A percentile compares a stretch with the other conserved stretches of the same genome.
Conservation (phyloP, 345 rosid genomes). For the Brassica juncea region DNA sequence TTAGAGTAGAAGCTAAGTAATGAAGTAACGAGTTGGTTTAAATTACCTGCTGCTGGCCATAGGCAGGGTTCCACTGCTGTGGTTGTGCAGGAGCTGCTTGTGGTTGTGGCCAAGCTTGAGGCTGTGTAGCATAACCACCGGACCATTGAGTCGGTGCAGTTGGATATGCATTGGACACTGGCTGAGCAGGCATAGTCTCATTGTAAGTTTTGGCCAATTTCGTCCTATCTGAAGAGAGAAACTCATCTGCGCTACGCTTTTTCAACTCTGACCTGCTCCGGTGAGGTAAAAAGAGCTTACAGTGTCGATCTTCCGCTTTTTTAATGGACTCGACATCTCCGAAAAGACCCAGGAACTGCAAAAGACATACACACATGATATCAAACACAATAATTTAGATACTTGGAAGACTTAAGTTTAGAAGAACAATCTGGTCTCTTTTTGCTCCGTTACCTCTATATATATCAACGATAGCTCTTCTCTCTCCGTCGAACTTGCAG, state of each 20-base stretch:
- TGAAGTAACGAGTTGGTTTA: not conserved
- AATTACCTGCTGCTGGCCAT: constrained; percentile 66
- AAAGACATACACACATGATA: constrained; percentile 13
- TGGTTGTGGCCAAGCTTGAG: constrained; percentile 85
- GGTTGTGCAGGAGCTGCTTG: constrained; percentile 68
- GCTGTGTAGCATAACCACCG: constrained; percentile 72
- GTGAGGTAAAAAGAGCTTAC: constrained; percentile 57
- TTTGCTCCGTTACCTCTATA: constrained; percentile 63
- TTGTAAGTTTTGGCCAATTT: constrained; percentile 70
- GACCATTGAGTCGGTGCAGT: constrained; percentile 77
- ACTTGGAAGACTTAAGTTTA: not conserved
- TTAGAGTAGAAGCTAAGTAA: not conserved
- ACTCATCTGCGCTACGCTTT: constrained; percentile 89
- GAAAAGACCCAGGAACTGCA: constrained; percentile 79
- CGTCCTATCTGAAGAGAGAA: constrained; percentile 71
- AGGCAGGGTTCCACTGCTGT: constrained; percentile 78
- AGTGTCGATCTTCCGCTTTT: constrained; percentile 84
- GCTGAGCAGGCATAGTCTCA: constrained; percentile 59
- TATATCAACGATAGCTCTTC: constrained; percentile 83
- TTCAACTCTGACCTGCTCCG: constrained; percentile 64
- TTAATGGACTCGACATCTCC: constrained; percentile 68
- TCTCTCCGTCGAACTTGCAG: constrained; percentile 63
- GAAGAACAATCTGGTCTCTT: not conserved
- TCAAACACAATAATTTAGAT: constrained; percentile 15
- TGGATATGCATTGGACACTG: constrained; percentile 41